Evolutionary conservation across 2,329 filamentous ascomycete genomes (phyloP).

Genomic region (Fusarium sp.): DNA sequence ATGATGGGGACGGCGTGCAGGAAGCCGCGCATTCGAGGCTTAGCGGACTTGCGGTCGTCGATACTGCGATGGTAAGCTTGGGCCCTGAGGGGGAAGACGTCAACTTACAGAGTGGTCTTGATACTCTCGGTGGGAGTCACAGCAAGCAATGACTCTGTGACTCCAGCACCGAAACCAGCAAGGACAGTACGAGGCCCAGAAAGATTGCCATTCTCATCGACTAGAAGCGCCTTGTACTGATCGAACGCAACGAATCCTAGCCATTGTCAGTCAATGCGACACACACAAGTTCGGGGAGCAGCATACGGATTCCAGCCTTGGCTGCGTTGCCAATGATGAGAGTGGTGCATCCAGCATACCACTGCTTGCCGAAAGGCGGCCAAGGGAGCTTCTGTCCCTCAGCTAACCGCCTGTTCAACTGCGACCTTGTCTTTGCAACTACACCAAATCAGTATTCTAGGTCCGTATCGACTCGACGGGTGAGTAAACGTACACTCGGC

Average conservation of each 20-base stretch:
- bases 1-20: constrained; percentile 90
- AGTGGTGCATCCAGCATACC: constrained; percentile 98
- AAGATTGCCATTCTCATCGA: constrained; percentile 86
- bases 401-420: constrained; percentile 86
- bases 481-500: constrained; percentile 76
- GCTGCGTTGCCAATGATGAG: constrained; percentile 95
- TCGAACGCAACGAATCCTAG: constrained; percentile 89
- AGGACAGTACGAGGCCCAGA: constrained; percentile 91
- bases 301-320: constrained; percentile 93
- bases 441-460: constrained; percentile 21
- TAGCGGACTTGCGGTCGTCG: constrained; percentile 88
- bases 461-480: neutral
- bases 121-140: constrained; percentile 98
- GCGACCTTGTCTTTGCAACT: constrained; percentile 95
- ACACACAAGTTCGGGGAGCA: neutral
- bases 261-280: constrained; percentile 8
- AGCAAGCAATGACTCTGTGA: constrained; percentile 91
- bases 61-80: constrained; percentile 64
- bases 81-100: too few relatives aligned
- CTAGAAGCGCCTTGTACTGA: constrained; percentile 85
- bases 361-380: constrained; percentile 92
- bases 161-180: constrained; percentile 92
- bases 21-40: constrained; percentile 90
- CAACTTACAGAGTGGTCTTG: constrained; percentile 85
- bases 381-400: constrained; percentile 89